Evolutionary conservation across 192 early-diverging fungal species (phyloP).

Genomic region (Jimgerdemannia lactiflua): DNA sequence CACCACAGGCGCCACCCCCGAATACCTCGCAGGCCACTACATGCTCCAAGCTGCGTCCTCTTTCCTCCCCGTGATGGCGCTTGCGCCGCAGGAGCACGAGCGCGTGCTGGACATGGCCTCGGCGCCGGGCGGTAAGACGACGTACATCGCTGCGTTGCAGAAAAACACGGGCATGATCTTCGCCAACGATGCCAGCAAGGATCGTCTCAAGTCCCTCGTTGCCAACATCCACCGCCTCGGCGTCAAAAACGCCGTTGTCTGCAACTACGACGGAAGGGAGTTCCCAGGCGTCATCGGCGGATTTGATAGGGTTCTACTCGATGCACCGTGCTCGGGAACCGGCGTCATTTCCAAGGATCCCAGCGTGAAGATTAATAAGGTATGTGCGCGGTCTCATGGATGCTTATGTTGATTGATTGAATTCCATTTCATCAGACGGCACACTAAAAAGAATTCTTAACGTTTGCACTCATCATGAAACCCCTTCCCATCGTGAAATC

Average conservation of each 20-base stretch:
- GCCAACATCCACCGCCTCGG: constrained; percentile 92
- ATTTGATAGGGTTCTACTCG: constrained; percentile 95
- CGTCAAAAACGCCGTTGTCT: constrained; percentile 84
- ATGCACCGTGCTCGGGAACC: constrained; percentile 98
- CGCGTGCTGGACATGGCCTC: constrained; percentile 96
- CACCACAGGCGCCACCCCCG: constrained; percentile 85
- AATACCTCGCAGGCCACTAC: constrained; percentile 98
- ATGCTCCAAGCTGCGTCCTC: constrained; percentile 99
- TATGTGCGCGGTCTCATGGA: background rate
- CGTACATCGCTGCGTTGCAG: constrained; percentile 91
- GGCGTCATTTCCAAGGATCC: constrained; percentile 99
- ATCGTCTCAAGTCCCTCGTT: constrained; percentile 86
- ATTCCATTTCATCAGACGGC: background rate
- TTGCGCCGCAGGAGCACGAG: constrained; percentile 95
- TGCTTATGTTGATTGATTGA: background rate
- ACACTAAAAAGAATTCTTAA: background rate
- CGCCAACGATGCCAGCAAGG: constrained; percentile 96
- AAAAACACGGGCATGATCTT: constrained; percentile 98
- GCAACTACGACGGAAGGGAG: constrained; percentile 96
- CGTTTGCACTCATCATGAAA: background rate
- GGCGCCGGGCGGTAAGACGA: constrained; percentile 98
- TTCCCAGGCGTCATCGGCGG: constrained; percentile 97
- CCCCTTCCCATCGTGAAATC: constrained; percentile 1
- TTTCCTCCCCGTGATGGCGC: constrained; percentile 94
- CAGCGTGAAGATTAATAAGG: constrained; percentile 93